Conservation (phyloP, 441 rosid genomes). For the Arabidopsis hybrid region DNA sequence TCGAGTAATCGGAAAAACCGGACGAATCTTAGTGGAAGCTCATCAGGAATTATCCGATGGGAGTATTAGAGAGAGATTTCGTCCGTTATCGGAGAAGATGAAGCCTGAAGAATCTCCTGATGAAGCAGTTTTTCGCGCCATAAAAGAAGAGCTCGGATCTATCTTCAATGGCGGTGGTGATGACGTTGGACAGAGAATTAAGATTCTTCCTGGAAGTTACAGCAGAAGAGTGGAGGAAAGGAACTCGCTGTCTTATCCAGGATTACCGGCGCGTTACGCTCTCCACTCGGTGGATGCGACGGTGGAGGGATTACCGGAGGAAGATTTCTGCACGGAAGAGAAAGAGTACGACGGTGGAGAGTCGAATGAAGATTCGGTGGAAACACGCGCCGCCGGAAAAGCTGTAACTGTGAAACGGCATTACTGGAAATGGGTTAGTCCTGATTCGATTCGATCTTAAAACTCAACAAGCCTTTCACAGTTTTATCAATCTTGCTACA, state of each 20-base stretch:
- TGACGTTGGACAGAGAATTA: slow-evolving; percentile 39
- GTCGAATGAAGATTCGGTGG: slow-evolving; percentile 40
- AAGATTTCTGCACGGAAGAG: slow-evolving; percentile 78
- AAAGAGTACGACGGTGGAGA: slow-evolving; percentile 58
- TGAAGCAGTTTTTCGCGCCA: slow-evolving; percentile 67
- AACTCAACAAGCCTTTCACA: neutral
- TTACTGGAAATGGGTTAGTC: slow-evolving; percentile 88
- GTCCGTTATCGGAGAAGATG: slow-evolving; percentile 93
- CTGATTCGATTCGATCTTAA: slow-evolving; percentile 56
- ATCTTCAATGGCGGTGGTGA: slow-evolving; percentile 34
- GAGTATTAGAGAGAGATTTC: slow-evolving; percentile 59
- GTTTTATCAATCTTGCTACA: neutral
- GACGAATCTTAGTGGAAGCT: slow-evolving; percentile 64
- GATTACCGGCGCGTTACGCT: slow-evolving; percentile 78
- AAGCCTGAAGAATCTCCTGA: slow-evolving; percentile 74
- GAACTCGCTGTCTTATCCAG: slow-evolving; percentile 77
- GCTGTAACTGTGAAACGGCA: slow-evolving; percentile 81
- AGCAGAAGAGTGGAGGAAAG: slow-evolving; percentile 72
- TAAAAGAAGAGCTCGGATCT: slow-evolving; percentile 84
- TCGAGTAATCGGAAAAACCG: slow-evolving; percentile 52
- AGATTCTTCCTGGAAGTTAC: slow-evolving; percentile 67
- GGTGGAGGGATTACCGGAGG: slow-evolving; percentile 90
- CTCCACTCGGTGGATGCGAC: slow-evolving; percentile 70
- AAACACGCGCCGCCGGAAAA: slow-evolving; percentile 49
- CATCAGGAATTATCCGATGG: slow-evolving; percentile 88